A percentile compares a stretch with the other conserved stretches of the same genome.
phyloP scores from a whole-genome alignment of 768 basidiomycete genomes.

The Psilocybe tampanensis region DNA sequence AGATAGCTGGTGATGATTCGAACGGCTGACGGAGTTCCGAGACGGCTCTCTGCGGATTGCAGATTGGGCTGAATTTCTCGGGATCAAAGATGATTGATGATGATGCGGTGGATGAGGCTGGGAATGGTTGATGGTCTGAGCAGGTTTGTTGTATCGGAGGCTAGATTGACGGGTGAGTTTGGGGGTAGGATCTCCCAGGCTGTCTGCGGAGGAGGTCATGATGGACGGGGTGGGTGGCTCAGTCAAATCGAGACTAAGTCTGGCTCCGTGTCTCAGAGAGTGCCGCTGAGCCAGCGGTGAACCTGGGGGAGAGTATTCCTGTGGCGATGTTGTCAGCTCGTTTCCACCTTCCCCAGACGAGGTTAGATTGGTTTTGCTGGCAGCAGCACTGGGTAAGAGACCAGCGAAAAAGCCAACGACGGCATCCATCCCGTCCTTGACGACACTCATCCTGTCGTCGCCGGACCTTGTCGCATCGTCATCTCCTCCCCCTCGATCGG shows the following conservation, averaged over 20 bases:
- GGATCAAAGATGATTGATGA: conserved; percentile 14
- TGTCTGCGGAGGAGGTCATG: conserved; percentile 37
- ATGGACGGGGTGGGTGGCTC: conserved; percentile 29
- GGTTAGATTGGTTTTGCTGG: conserved; percentile 15
- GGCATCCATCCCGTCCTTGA: conserved; percentile 55
- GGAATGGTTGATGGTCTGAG: not conserved
- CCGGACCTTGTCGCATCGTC: conserved; percentile 13
- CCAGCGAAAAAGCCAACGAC: conserved; percentile 71
- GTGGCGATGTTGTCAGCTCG: conserved; percentile 17
- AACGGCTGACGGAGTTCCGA: conserved; percentile 26
- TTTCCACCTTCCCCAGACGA: conserved; percentile 4
- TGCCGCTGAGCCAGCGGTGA: conserved; percentile 32
- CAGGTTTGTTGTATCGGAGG: conserved; percentile 5
- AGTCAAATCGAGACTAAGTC: conserved; percentile 21
- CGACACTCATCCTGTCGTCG: conserved; percentile 39
- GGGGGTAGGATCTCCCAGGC: conserved; percentile 29
- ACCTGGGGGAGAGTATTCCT: conserved; percentile 31
- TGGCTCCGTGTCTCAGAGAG: conserved; percentile 14
- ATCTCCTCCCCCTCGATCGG: conserved; percentile 30
- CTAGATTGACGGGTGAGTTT: conserved; percentile 12
- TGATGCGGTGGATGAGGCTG: conserved; percentile 1
- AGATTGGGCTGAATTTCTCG: conserved; percentile 11
- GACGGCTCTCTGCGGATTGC: conserved; percentile 20
- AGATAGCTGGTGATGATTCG: conserved; percentile 18
- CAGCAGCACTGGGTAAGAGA: conserved; percentile 48